Conservation (phyloP, 2,329 filamentous ascomycete genomes). For the Zymoseptoria crescenta region DNA sequence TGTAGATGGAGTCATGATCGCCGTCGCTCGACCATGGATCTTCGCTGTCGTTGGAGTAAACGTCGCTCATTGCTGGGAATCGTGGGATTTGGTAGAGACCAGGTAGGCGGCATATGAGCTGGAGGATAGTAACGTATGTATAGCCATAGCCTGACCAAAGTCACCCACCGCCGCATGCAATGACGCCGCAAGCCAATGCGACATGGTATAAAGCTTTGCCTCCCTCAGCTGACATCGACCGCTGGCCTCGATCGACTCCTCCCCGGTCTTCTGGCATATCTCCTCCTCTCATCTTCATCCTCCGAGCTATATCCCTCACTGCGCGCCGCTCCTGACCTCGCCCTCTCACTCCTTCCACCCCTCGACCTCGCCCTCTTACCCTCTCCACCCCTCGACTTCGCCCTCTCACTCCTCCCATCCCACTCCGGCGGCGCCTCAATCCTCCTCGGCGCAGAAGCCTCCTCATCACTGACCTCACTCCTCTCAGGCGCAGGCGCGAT, state of each 20-base stretch:
- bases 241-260: not conserved
- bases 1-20: not conserved
- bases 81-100: not conserved
- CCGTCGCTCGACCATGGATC: not conserved
- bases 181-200: not conserved
- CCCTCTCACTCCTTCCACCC: not conserved
- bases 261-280: not conserved
- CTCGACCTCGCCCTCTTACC: not conserved
- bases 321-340: not conserved
- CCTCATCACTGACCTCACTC: constrained; percentile 1
- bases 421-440: not conserved
- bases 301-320: not conserved
- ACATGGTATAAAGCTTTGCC: not conserved
- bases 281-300: not conserved
- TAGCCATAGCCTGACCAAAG: not conserved
- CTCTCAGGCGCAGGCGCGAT: constrained; percentile 3
- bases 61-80: not conserved
- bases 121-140: not conserved
- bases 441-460: not conserved
- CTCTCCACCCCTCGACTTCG: not conserved
- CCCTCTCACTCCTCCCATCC: not conserved
- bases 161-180: not conserved
- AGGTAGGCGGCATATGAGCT: not conserved
- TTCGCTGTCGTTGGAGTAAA: not conserved
- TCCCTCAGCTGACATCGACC: not conserved